Evolutionary conservation across 2,329 filamentous ascomycete genomes (phyloP).

Genomic region (Fusarium nisikadoi): DNA sequence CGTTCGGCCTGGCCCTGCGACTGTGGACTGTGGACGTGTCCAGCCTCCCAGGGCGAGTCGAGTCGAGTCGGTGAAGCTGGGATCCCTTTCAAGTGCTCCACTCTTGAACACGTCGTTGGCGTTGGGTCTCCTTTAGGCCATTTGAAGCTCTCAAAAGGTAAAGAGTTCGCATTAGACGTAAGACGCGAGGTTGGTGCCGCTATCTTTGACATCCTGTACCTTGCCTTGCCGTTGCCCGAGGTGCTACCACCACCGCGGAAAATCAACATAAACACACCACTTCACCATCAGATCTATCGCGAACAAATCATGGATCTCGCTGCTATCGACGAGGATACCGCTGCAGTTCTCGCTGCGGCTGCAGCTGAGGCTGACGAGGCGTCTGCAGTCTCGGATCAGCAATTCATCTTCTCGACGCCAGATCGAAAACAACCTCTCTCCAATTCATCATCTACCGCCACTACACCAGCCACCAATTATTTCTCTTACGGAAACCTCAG

Average conservation of each 20-base stretch:
- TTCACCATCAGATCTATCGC: not conserved
- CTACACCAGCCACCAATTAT: slow-evolving; percentile 41
- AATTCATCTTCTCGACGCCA: slow-evolving; percentile 42
- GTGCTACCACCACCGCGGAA: not conserved
- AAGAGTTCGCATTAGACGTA: slow-evolving; percentile 28
- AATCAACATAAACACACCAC: slow-evolving; percentile 9
- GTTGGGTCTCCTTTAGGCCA: slow-evolving; percentile 36
- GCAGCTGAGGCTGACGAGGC: slow-evolving; percentile 38
- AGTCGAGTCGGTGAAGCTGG: slow-evolving; percentile 39
- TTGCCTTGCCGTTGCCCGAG: slow-evolving; percentile 21
- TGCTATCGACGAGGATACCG: slow-evolving; percentile 43
- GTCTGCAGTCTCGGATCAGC: slow-evolving; percentile 35
- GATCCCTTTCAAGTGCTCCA: slow-evolving; percentile 34
- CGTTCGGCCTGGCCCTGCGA: not conserved
- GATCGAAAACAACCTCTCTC: slow-evolving; percentile 40
- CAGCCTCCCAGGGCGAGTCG: slow-evolving; percentile 23
- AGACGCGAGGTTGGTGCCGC: slow-evolving; percentile 26
- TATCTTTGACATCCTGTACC: slow-evolving; percentile 6
- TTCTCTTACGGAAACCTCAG: slow-evolving; percentile 31
- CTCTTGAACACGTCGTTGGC: slow-evolving; percentile 37
- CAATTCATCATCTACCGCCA: slow-evolving; percentile 28
- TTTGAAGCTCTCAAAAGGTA: slow-evolving; percentile 38
- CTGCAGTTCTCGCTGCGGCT: slow-evolving; percentile 41
- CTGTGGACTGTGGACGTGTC: slow-evolving; percentile 29
- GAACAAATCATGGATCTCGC: slow-evolving; percentile 39